Evolutionary conservation across 345 rosid species (phyloP), one percentile per base, ranked within the genome.

Genomic region (Angophora floribunda): DNA sequence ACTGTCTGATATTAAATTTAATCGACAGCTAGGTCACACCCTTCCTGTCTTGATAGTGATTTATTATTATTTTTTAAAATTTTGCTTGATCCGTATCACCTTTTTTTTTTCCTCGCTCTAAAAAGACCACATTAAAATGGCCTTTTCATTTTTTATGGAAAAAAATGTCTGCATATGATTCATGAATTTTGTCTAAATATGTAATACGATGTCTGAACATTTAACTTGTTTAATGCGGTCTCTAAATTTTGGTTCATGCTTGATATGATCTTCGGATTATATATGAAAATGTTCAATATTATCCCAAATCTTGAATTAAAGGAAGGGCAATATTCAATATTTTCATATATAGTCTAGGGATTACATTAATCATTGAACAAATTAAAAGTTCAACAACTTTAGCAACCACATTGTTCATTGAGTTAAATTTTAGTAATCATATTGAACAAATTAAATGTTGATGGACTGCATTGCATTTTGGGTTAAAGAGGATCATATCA

Each of bases 111-210:
- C 4, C 41, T 36, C 45, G 80, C 47, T 70, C 45, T 32, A 1
- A 17, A 67, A 32, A 67, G 12, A 55, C 45, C 45, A 8, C 44
- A 16, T 67, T 67, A 32, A 67, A 67, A 32, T 67, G 22, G 79
- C 44, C 45, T 67, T 32, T 0, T 36, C 44, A 16, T 32, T 32
- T 30, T n/a, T 14, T 4, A n/a, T 14, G 41, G 32, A 30, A 12
- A 61, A 3, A 61, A 61, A 36, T 50, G 12, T 9, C 7, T n/a
- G 9, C 12, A 9, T 9, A 50, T 50, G 13, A 4, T 11, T 28
- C 1, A 0, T 24, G 0, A 59, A 59, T 24, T 0, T 57, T 24
- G n/a, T 1, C 30, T 1, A 0, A 24, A 59, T 59, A 4, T 9
- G 26, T 2, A 26, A 10, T 24, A 5, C 24, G 0, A 57, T 57